phyloP scores from a whole-genome alignment of 768 basidiomycete species.

The Mycena sanguinolenta region DNA sequence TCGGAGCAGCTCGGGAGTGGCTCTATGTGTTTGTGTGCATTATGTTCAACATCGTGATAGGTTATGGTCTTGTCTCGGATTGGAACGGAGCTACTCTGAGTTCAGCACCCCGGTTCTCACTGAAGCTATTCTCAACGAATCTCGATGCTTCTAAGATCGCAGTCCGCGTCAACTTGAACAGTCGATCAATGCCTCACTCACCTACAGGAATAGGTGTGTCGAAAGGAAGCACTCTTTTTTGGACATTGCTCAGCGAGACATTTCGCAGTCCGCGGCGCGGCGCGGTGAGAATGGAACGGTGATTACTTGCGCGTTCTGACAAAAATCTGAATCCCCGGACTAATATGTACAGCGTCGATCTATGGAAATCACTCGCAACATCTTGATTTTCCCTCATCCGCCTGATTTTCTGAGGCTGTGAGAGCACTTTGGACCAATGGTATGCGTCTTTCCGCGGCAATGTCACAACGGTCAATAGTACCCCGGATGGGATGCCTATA shows the following conservation, averaged over 20 bases:
- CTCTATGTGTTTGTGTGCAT: not conserved
- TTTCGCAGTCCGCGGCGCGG: no score
- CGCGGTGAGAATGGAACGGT: not conserved
- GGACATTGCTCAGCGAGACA: no score
- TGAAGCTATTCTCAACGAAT: no score
- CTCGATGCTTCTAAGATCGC: no score
- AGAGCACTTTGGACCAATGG: not conserved
- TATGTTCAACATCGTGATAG: not conserved
- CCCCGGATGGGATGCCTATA: not conserved
- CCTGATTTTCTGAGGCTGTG: constrained; percentile 2
- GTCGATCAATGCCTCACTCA: not conserved
- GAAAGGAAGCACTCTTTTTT: not conserved
- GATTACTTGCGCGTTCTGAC: not conserved
- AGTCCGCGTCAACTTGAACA: no score
- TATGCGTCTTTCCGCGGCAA: not conserved
- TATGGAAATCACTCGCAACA: constrained; percentile 1
- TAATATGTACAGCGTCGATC: not conserved
- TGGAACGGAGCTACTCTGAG: constrained; percentile 5
- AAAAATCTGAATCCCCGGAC: not conserved
- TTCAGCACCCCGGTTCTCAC: not conserved
- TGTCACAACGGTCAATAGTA: not conserved
- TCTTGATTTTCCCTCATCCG: not conserved
- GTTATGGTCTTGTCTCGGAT: not conserved
- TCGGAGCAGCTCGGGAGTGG: not conserved
- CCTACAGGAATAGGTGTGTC: not conserved